Conservation (phyloP, 352 stramenopile species). For the Pseudoperonospora humuli region DNA sequence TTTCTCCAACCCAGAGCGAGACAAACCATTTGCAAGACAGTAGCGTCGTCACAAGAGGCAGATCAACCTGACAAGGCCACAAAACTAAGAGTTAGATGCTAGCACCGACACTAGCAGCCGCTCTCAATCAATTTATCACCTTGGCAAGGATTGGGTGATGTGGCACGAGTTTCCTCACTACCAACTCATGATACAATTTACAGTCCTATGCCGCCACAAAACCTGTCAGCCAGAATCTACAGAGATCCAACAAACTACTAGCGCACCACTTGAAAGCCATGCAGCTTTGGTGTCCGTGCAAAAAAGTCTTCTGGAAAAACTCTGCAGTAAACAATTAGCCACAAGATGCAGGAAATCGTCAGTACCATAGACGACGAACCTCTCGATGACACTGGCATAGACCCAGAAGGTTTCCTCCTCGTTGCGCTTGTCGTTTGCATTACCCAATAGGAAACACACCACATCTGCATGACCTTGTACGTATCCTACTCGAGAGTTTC, state of each 20-base stretch:
- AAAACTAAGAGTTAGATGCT: neutral
- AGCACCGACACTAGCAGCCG: neutral
- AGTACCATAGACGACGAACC: constrained; percentile 11
- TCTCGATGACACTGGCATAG: constrained; percentile 59
- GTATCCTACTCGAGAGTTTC: constrained; percentile 65
- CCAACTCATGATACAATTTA: constrained; percentile 47
- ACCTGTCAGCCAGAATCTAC: neutral
- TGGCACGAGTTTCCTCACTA: constrained; percentile 43
- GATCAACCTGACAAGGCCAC: constrained; percentile 31
- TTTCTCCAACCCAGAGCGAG: constrained; percentile 55
- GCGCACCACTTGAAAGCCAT: constrained; percentile 64
- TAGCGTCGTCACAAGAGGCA: constrained; percentile 50
- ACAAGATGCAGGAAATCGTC: neutral
- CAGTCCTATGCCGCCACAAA: constrained; percentile 28
- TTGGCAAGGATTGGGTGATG: constrained; percentile 42
- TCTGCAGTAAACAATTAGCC: constrained; percentile 11
- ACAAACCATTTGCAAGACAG: constrained; percentile 78
- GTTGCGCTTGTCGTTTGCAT: constrained; percentile 24
- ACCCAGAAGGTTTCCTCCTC: constrained; percentile 72
- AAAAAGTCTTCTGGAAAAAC: constrained; percentile 75
- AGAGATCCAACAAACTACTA: neutral
- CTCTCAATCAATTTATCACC: constrained; percentile 7
- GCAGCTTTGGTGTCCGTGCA: constrained; percentile 48
- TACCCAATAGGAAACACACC: constrained; percentile 56
- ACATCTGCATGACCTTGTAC: constrained; percentile 70